Conservation (phyloP, 257 asterid species). For the Solanum ossicruentum region DNA sequence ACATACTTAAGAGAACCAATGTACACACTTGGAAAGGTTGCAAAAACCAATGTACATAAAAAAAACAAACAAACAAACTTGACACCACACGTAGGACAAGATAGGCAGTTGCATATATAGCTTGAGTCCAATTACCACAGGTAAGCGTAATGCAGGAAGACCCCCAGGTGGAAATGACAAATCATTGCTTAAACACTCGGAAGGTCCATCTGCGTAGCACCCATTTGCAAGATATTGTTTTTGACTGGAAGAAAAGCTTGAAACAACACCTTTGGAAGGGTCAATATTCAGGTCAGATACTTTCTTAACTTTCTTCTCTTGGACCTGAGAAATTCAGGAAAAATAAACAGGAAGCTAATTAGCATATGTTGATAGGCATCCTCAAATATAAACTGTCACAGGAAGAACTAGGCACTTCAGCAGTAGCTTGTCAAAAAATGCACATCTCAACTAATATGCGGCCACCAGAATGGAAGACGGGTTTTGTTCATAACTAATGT, state of each 20-base stretch:
- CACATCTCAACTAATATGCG: background rate
- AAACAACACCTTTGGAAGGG: slow-evolving; percentile 50
- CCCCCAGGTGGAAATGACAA: slow-evolving; percentile 56
- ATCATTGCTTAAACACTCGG: slow-evolving; percentile 45
- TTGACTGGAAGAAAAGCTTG: slow-evolving; percentile 51
- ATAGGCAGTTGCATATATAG: background rate
- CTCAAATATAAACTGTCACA: background rate
- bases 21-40: background rate
- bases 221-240: slow-evolving; percentile 63
- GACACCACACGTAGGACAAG: background rate
- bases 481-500: background rate
- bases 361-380: background rate
- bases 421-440: background rate
- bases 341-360: background rate
- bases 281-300: slow-evolving; percentile 71
- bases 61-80: background rate
- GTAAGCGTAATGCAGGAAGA: slow-evolving; percentile 65
- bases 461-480: background rate
- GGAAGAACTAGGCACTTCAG: background rate
- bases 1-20: background rate
- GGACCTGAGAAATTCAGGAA: slow-evolving; percentile 54
- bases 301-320: slow-evolving; percentile 95
- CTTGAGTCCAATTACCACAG: slow-evolving; percentile 85
- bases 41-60: background rate
- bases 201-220: slow-evolving; percentile 36